Conservation (phyloP, 352 stramenopile species). For the Plasmopara viticola region DNA sequence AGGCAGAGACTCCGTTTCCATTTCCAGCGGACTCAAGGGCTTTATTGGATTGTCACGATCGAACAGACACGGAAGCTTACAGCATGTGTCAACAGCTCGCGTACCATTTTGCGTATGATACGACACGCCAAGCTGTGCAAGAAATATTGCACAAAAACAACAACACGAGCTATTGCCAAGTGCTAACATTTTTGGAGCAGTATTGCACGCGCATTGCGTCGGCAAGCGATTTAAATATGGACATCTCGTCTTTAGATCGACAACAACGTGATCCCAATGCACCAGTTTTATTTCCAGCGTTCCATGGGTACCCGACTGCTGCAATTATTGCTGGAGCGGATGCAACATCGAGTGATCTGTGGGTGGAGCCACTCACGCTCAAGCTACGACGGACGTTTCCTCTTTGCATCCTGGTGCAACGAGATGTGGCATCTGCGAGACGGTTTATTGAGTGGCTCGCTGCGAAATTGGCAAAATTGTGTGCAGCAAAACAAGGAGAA, state of each 20-base stretch:
- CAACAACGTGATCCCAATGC: conserved; percentile 18
- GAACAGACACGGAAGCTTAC: conserved; percentile 34
- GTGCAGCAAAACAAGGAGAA: conserved; percentile 28
- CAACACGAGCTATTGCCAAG: conserved; percentile 56
- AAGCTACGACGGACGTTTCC: conserved; percentile 70
- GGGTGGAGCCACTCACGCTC: conserved; percentile 59
- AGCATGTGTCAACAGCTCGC: conserved; percentile 51
- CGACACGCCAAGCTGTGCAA: conserved; percentile 42
- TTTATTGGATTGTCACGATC: conserved; percentile 5
- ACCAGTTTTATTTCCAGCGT: conserved; percentile 30
- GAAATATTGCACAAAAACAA: conserved; percentile 62
- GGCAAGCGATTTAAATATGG: neutral
- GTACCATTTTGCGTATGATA: conserved; percentile 58
- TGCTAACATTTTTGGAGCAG: conserved; percentile 53
- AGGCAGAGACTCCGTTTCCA: conserved; percentile 16
- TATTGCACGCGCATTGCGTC: conserved; percentile 26
- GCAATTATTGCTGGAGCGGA: conserved; percentile 65
- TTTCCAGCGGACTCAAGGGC: conserved; percentile 12
- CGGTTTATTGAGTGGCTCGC: conserved; percentile 60
- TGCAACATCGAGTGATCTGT: conserved; percentile 68
- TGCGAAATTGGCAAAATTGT: conserved; percentile 43
- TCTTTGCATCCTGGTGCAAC: conserved; percentile 43
- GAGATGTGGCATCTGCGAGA: conserved; percentile 49
- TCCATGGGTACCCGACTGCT: conserved; percentile 51
- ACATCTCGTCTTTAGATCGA: conserved; percentile 3